Evolutionary conservation across 768 basidiomycete genomes (phyloP).

Genomic region (Boletus rubroflammeus): DNA sequence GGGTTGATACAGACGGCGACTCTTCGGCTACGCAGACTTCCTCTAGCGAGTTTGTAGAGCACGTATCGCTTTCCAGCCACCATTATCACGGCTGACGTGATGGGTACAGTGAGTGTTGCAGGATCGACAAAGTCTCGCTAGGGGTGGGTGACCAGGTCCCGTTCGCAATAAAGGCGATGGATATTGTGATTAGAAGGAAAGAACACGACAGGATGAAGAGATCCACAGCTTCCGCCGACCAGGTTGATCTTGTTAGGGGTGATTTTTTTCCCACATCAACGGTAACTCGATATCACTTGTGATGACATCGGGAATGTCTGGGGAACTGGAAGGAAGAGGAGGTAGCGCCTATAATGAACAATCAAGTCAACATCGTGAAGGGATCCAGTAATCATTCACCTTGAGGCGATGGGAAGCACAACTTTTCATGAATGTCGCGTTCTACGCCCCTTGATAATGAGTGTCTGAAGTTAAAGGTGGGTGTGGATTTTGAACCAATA

Average conservation of each 20-base stretch:
- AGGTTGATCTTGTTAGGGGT: not conserved
- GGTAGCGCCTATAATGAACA: not conserved
- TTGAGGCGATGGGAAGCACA: not conserved
- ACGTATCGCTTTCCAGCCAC: conserved; percentile 16
- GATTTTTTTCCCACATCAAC: not conserved
- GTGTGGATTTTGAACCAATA: not conserved
- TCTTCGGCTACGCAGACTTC: conserved; percentile 10
- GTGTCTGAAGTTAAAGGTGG: not conserved
- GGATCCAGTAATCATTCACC: not conserved
- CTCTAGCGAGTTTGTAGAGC: conserved; percentile 9
- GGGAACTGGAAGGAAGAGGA: not conserved
- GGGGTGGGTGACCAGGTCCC: not conserved
- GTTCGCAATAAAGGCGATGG: not conserved
- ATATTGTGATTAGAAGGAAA: not conserved
- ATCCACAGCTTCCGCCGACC: conserved; percentile 6
- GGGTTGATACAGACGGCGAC: conserved; percentile 11
- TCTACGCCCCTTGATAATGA: no score
- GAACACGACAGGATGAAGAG: conserved; percentile 5
- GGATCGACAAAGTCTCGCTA: not conserved
- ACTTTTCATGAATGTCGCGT: not conserved
- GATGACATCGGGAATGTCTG: not conserved
- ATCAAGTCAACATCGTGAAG: not conserved
- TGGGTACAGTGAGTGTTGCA: conserved; percentile 9
- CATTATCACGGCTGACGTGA: conserved; percentile 16
- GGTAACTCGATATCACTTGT: not conserved